Percentiles rank a stretch among this genome's conserved stretches.
Conservation (phyloP, 768 basidiomycete species). For the Galerina marginata region DNA sequence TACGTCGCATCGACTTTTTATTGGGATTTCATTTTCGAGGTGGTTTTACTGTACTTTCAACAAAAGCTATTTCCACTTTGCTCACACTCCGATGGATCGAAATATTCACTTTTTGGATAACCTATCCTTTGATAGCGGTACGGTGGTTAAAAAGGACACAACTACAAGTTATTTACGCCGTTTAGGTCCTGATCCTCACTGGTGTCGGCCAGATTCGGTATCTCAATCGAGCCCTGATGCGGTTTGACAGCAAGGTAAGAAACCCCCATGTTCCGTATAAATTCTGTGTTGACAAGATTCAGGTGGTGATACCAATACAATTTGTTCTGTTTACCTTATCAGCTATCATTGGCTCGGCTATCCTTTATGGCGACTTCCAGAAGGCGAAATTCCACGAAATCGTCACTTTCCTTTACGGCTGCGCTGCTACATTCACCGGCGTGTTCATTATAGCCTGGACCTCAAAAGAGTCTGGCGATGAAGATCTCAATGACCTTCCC, state of each 20-base stretch:
- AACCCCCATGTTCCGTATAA: neutral
- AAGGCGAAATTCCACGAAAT: conserved; percentile 81
- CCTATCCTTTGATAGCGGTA: conserved; percentile 79
- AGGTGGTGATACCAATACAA: conserved; percentile 93
- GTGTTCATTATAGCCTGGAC: conserved; percentile 88
- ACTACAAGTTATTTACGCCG: neutral
- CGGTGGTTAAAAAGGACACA: conserved; percentile 27
- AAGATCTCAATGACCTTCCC: conserved; percentile 31
- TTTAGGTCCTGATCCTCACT: conserved; percentile 70
- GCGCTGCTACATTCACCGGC: conserved; percentile 86
- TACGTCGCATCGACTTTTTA: neutral
- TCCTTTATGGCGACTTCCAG: conserved; percentile 93
- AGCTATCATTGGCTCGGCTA: conserved; percentile 90
- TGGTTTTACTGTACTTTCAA: conserved; percentile 93
- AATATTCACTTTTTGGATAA: conserved; percentile 81
- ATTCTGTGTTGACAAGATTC: conserved; percentile 10
- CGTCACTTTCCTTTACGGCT: conserved; percentile 86
- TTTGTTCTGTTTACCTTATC: conserved; percentile 95
- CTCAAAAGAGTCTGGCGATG: conserved; percentile 35
- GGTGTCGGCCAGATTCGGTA: conserved; percentile 87
- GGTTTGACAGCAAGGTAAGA: conserved; percentile 88
- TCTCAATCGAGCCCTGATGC: conserved; percentile 86
- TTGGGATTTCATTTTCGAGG: conserved; percentile 44
- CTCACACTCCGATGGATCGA: conserved; percentile 78
- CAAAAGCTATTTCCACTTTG: conserved; percentile 90